A percentile compares a stretch with the other conserved stretches of the same genome.
Evolutionary conservation across 352 stramenopile species (phyloP).

Genomic region (Pythium pyrilobum): DNA sequence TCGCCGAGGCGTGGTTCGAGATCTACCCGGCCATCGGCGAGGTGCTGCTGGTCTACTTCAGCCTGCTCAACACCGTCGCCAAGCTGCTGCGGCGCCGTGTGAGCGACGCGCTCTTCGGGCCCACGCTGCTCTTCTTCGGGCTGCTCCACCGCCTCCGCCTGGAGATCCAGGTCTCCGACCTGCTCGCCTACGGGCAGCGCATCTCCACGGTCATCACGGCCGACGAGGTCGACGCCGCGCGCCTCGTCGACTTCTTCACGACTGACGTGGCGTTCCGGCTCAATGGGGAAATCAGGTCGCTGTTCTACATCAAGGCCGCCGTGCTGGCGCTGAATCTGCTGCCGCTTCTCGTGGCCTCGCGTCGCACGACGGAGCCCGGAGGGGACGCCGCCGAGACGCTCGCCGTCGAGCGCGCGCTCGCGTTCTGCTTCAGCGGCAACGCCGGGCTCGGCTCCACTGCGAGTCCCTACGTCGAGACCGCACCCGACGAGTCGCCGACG

Average conservation of each 20-base stretch:
- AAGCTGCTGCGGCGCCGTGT: conserved; percentile 27
- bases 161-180: conserved; percentile 10
- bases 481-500: conserved; percentile 1
- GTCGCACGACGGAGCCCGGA: conserved; percentile 5
- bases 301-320: conserved; percentile 24
- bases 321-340: conserved; percentile 22
- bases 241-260: conserved; percentile 22
- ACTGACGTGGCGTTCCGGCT: conserved; percentile 20
- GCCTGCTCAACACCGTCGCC: conserved; percentile 25
- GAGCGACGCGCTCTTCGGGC: conserved; percentile 27
- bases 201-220: conserved; percentile 21
- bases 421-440: conserved; percentile 16
- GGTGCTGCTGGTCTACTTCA: conserved; percentile 22
- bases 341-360: conserved; percentile 10
- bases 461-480: neutral
- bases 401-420: conserved; percentile 20
- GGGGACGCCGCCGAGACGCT: conserved; percentile 11
- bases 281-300: conserved; percentile 17
- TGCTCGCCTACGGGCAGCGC: conserved; percentile 20
- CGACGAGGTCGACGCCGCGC: conserved; percentile 16
- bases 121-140: conserved; percentile 21
- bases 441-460: conserved; percentile 14
- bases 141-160: conserved; percentile 23
- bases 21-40: conserved; percentile 32
- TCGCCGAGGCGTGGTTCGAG: conserved; percentile 38